Conservation (phyloP, 139 green algal species). For the Chlamydomonas sp. region DNA sequence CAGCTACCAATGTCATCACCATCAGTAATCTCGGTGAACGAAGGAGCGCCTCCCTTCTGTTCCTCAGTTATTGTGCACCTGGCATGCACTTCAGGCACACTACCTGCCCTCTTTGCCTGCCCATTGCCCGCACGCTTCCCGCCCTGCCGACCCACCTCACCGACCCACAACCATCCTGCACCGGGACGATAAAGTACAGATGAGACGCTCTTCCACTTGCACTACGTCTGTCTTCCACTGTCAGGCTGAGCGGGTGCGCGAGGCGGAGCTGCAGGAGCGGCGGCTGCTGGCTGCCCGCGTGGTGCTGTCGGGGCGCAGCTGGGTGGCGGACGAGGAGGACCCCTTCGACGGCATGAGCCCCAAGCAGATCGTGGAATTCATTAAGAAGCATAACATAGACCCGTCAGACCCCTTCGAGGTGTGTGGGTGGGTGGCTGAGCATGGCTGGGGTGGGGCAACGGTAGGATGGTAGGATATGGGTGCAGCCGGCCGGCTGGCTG, state of each 20-base stretch:
- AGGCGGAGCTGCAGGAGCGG: constrained; percentile 41
- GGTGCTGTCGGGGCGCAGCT: constrained; percentile 25
- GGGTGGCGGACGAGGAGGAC: constrained; percentile 60
- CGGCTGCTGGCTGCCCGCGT: constrained; percentile 12
- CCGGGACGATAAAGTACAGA: neutral
- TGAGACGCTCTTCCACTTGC: neutral
- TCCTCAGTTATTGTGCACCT: too few species aligned
- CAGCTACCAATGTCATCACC: too few species aligned
- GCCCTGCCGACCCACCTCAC: too few species aligned
- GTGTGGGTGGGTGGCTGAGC: neutral
- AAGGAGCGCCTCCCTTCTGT: too few species aligned
- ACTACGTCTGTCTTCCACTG: neutral
- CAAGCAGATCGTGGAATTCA: constrained; percentile 59
- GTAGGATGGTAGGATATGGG: neutral
- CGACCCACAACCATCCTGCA: too few species aligned
- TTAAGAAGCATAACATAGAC: constrained; percentile 45
- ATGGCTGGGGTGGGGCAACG: too few species aligned
- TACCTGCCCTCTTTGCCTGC: too few species aligned
- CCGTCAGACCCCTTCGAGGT: constrained; percentile 81
- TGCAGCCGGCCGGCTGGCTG: too few species aligned
- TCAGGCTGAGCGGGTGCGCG: constrained; percentile 5
- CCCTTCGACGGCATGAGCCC: constrained; percentile 77
- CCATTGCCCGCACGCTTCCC: too few species aligned
- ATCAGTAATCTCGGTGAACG: too few species aligned
- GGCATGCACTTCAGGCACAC: too few species aligned